Conservation (phyloP, 1,284 basidiomycete species). For the Rhodotorula glutinis region DNA sequence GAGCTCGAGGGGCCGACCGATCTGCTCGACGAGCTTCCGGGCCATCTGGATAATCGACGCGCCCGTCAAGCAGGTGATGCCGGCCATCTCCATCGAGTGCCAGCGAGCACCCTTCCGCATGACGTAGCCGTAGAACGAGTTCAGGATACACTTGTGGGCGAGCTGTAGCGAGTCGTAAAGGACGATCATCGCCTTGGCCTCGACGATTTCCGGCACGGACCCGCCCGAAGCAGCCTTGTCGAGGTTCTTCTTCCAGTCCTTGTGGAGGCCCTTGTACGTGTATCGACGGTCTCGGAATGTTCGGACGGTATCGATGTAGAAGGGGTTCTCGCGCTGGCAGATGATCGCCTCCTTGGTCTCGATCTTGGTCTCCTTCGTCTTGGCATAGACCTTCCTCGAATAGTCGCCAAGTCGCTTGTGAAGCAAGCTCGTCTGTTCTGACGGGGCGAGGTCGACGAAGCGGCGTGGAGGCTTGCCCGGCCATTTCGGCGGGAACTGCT, state of each 20-base stretch:
- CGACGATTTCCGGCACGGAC: constrained; percentile 80
- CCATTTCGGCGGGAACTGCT: constrained; percentile 79
- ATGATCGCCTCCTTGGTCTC: constrained; percentile 93
- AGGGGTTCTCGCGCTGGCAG: constrained; percentile 97
- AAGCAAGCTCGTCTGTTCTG: constrained; percentile 85
- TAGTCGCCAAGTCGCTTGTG: constrained; percentile 98
- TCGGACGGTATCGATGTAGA: constrained; percentile 98
- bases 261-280: constrained; percentile 97
- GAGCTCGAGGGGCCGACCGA: constrained; percentile 92
- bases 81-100: constrained; percentile 99
- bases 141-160: constrained; percentile 99
- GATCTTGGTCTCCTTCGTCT: constrained; percentile 97
- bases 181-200: constrained; percentile 99
- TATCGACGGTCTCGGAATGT: constrained; percentile 97
- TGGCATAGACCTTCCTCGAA: constrained; percentile 97
- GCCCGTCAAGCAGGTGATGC: constrained; percentile 98
- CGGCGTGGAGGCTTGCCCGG: constrained; percentile 70
- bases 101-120: constrained; percentile 99
- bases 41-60: constrained; percentile 99
- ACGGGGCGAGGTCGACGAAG: constrained; percentile 78
- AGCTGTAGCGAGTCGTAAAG: constrained; percentile 99
- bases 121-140: constrained; percentile 99
- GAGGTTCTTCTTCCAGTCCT: constrained; percentile 99
- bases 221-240: constrained; percentile 70
- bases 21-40: constrained; percentile 93